Conservation (phyloP, 345 rosid genomes). For the Citrus cavaleriei region DNA sequence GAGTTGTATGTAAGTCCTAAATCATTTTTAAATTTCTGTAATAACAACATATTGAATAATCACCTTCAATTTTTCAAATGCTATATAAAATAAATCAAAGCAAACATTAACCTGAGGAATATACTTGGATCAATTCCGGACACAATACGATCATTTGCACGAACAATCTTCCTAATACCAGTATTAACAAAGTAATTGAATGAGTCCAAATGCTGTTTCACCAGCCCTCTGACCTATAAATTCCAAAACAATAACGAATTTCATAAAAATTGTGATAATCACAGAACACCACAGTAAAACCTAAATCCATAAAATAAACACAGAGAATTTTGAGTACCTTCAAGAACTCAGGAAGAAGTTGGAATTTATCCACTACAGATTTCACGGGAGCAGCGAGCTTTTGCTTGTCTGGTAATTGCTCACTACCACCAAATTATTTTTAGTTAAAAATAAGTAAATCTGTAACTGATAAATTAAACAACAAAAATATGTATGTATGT, state of each 20-base stretch:
- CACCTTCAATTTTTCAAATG: neutral
- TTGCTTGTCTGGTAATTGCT: slow-evolving; percentile 34
- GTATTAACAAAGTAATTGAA: slow-evolving; percentile 74
- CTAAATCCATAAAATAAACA: neutral
- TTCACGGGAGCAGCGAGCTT: slow-evolving; percentile 45
- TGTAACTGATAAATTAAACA: neutral
- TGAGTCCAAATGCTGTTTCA: slow-evolving; percentile 92
- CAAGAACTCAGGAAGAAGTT: slow-evolving; percentile 63
- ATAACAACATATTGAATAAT: neutral
- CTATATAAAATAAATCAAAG: neutral
- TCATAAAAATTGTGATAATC: neutral
- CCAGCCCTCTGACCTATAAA: slow-evolving; percentile 76
- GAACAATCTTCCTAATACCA: slow-evolving; percentile 81
- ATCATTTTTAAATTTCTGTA: neutral
- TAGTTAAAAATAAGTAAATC: neutral
- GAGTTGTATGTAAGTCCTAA: neutral
- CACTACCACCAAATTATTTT: slow-evolving; percentile 1
- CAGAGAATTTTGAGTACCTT: slow-evolving; percentile 32
- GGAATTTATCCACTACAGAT: slow-evolving; percentile 54
- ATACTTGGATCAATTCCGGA: slow-evolving; percentile 48
- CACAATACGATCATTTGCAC: slow-evolving; percentile 61
- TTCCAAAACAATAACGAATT: neutral
- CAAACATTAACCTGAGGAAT: slow-evolving; percentile 47
- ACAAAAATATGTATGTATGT: neutral
- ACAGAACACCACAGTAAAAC: neutral